phyloP scores from a whole-genome alignment of 2,329 filamentous ascomycete genomes.

The Alternaria burnsii region DNA sequence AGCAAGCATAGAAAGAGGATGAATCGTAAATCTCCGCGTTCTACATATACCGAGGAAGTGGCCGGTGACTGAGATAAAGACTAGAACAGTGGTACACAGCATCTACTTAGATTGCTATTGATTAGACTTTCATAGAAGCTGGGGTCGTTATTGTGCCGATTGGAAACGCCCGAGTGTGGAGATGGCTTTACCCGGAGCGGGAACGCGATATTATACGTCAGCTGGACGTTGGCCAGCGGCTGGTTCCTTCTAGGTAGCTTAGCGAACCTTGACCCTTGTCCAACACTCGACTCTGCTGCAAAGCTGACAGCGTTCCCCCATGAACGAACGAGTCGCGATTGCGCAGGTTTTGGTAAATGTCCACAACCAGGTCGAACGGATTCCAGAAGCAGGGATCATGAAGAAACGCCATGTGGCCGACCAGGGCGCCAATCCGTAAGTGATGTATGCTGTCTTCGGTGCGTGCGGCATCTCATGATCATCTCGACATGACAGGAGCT shows the following conservation, averaged over 20 bases:
- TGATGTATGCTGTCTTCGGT: neutral
- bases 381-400: neutral
- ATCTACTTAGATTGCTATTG: conserved; percentile 44
- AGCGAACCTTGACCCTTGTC: conserved; percentile 30
- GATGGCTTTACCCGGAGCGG: conserved; percentile 30
- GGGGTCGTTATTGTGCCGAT: conserved; percentile 30
- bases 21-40: conserved; percentile 33
- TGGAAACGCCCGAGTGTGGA: conserved; percentile 33
- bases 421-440: neutral
- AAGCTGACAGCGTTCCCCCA: conserved; percentile 13
- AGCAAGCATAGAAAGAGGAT: conserved; percentile 35
- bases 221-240: conserved; percentile 23
- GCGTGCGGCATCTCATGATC: neutral
- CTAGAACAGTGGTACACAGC: conserved; percentile 31
- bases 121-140: conserved; percentile 36
- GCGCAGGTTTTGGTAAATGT: conserved; percentile 8
- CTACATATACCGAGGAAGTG: conserved; percentile 27
- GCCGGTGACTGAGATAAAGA: conserved; percentile 29
- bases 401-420: conserved; percentile 1
- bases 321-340: conserved; percentile 10
- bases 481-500: neutral
- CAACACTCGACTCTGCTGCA: conserved; percentile 13
- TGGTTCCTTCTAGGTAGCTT: conserved; percentile 23
- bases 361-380: conserved; percentile 1
- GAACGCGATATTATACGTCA: conserved; percentile 33